Evolutionary conservation across 441 rosid genomes (phyloP).

Genomic region (Hura crepitans): DNA sequence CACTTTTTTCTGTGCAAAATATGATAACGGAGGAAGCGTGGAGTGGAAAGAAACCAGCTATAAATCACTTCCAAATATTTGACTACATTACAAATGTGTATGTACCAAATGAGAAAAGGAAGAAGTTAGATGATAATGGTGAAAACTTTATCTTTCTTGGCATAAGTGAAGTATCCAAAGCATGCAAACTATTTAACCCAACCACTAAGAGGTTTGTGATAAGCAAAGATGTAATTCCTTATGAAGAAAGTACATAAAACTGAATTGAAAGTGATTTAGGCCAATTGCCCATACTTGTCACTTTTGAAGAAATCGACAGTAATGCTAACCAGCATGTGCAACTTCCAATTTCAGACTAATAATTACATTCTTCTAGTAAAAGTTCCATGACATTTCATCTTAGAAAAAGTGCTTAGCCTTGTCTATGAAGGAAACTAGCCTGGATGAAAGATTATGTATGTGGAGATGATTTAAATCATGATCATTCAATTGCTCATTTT

Average conservation of each 20-base stretch:
- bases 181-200: background rate
- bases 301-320: background rate
- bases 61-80: background rate
- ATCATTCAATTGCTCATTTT: no score
- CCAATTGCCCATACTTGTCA: background rate
- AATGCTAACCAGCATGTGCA: no score
- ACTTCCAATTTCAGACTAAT: no score
- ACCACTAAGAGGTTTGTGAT: background rate
- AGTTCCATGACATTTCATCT: no score
- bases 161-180: background rate
- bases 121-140: background rate
- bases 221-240: background rate
- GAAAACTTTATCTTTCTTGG: no score
- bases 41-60: background rate
- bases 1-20: background rate
- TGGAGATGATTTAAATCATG: no score
- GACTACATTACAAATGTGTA: background rate
- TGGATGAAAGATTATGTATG: no score
- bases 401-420: no score
- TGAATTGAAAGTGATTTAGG: background rate
- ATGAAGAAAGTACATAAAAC: background rate
- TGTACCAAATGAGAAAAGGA: background rate
- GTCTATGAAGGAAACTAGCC: no score
- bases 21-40: background rate
- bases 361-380: no score